Base-by-base conservation (phyloP, 371 early-diverging fungal species). In the Actinomortierella wolfii region DNA sequence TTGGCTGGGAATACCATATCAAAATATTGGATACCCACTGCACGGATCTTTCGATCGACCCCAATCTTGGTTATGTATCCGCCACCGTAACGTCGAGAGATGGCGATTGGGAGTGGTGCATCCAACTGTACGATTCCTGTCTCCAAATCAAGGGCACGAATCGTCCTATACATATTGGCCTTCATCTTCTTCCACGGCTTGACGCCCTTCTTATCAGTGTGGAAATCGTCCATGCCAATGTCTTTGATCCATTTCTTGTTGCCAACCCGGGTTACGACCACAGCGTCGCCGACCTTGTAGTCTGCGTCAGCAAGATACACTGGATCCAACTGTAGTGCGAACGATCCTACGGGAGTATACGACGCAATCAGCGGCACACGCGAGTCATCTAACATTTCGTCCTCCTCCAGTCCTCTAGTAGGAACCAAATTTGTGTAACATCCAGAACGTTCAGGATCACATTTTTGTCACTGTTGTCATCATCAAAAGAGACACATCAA, bases 221-320 rank as follows among this genome's bases (percentile, higher is more conserved):
- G 64, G 46, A 83, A 80, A 46, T 77, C 68, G 48, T 83, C 78
- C 83, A 83, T 83, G 21, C 79, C 81, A 54, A 83, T 67, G 14
- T 71, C 70, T 17, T 76, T 51, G 34, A 83, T 50, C 79, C 80
- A 83, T 14, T 67, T 64, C 2, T 71, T 71, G 54, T 83, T 83
- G 34, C 79, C 80, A 0, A 63, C 40, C 0, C 78, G 70, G 17
- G 59, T 78, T 11, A 83, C 65, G 13, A 80, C 53, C 17, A 83
- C 70, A 11, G 64, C 59, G 51, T 83, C 79, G 17, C 83, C 83
- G 0, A 71, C 60, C 0, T 45, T 34, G 17, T 66, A 26, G 7
- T 41, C 50, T 0, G 59, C 21, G 1, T 52, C 56, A 1, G 57
- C 45, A 29, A 73, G 28, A 46, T 54, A 66, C 5, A 57, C 42